phyloP scores from a whole-genome alignment of 768 basidiomycete species.

The Galerina sulciceps region DNA sequence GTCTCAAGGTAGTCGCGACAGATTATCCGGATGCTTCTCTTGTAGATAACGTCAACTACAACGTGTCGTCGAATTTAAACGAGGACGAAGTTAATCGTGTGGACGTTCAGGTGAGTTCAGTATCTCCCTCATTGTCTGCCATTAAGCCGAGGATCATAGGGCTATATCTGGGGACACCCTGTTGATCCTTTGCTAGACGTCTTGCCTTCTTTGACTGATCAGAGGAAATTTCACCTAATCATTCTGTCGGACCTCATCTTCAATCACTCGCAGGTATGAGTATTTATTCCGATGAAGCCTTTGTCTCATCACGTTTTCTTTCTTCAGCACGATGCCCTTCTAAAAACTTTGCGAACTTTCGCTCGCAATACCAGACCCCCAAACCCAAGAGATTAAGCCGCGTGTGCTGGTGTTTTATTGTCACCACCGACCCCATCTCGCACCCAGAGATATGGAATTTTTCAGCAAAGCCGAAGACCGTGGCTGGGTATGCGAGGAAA shows the following conservation, averaged over 20 bases:
- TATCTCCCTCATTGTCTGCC: not conserved
- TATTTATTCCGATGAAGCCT: not conserved
- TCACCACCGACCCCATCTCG: slow-evolving; percentile 86
- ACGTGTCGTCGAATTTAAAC: slow-evolving; percentile 63
- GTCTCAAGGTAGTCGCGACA: slow-evolving; percentile 76
- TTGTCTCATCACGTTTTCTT: not conserved
- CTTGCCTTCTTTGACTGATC: slow-evolving; percentile 16
- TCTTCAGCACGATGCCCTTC: slow-evolving; percentile 76
- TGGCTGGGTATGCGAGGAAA: slow-evolving; percentile 78
- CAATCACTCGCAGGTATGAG: slow-evolving; percentile 85
- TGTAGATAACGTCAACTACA: slow-evolving; percentile 74
- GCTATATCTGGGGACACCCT: slow-evolving; percentile 83
- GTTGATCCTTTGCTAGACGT: slow-evolving; percentile 47
- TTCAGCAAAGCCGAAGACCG: slow-evolving; percentile 62
- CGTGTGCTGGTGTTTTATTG: slow-evolving; percentile 83
- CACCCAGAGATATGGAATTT: slow-evolving; percentile 82
- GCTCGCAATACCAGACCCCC: slow-evolving; percentile 22
- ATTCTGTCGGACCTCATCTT: slow-evolving; percentile 94
- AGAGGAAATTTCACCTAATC: slow-evolving; percentile 69
- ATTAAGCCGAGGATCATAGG: slow-evolving; percentile 33
- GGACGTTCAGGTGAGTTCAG: slow-evolving; percentile 29
- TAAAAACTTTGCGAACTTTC: slow-evolving; percentile 70
- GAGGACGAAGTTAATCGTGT: slow-evolving; percentile 38
- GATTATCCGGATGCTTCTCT: slow-evolving; percentile 89
- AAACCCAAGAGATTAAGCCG: slow-evolving; percentile 19